Base-by-base conservation (phyloP, 1,284 basidiomycete species). In the Apiotrichum gracile region DNA sequence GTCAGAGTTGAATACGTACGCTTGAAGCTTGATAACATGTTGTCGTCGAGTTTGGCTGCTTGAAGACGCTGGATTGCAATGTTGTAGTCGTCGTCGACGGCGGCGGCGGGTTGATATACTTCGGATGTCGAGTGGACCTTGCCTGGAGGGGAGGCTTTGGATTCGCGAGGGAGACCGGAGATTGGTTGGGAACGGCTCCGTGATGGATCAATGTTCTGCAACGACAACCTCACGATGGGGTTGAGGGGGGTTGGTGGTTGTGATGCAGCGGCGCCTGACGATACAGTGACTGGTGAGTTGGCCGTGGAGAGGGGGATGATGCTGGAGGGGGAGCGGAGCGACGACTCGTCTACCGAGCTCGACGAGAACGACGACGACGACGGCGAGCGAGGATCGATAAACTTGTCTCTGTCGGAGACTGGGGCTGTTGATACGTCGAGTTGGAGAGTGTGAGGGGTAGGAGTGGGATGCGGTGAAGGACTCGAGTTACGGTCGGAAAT, bases 1-100 rank as follows among this genome's bases (percentile, higher is more conserved):
- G 34, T 10, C 34, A 35, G 16, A 6, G 6, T 19, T 22, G n/a
- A 13, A 7, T 8, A 70, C 71, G 66, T 64, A 73, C 71, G 71
- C 61, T 73, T 73, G 52, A 73, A 73, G 49, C 66, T 68, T 29
- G 68, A 70, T 53, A 73, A 58, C 71, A 73, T 73, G 51, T 58
- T 61, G 67, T 64, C 64, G 40, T 65, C 52, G 34, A 72, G 57
- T 47, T 58, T 55, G 6, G 68, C 55, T 27, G 58, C 47, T 55
- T 64, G 58, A 25, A 72, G 61, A 34, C 54, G 60, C 25, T 63
- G 44, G 4, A 72, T 42, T 21, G 65, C 67, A 22, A 54, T 22
- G 24, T 47, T 29, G 51, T 66, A 67, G 46, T 62, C 61, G 37
- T 51, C 22, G 14, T 22, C 19, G 45, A 21, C 22, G 46, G 39